Base-by-base conservation (phyloP, 495 filamentous ascomycete species). In the Lophiostoma macrostomum region DNA sequence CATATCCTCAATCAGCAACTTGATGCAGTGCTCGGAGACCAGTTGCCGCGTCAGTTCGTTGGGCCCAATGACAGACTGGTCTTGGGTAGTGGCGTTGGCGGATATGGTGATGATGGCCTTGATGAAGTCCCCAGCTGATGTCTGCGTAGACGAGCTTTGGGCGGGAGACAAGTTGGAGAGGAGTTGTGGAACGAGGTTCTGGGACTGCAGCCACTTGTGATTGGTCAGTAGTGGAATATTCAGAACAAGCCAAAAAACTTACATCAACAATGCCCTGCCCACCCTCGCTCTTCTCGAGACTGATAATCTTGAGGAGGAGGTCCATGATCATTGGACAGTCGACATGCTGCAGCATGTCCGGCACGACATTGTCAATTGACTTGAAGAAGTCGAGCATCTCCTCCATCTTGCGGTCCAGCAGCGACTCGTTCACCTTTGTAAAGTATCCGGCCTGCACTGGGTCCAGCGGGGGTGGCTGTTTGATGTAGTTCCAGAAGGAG, bases 261-360 rank as follows among this genome's bases (percentile, higher is more conserved):
- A 94, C 89, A 76, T 98, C 94, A 51, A 96, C 91, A 65, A 95
- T 88, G 16, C 93, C 93, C 63, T 88, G 84, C 11, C 91, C 94
- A 34, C 84, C 87, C 67, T 96, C 91, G 36, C 80, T 85, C 67
- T 94, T 91, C 65, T 99, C 94, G 61, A 97, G 75, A 67, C 90
- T 96, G 57, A 99, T 96, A 30, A 99, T 95, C 69, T 96, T 96
- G 59, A 99, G 76, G 54, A 99, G 70, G 14, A 99, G 79, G 68
- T 99, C 93, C 93, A 99, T 99, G 18, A 99, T 84, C 87, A 96
- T 94, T 0, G 93, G 93, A 60, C 88, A 96, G 64, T 99, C 93
- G 32, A 99, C 88, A 69, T 99, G 93, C 62, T 88, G 85, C 42
- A 97, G 76, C 70, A 97, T 88, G 50, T 88, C 83, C 1, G 84